Conservation (phyloP, 1,139 yeast genomes). For the Lodderomyces orthopsilosis region DNA sequence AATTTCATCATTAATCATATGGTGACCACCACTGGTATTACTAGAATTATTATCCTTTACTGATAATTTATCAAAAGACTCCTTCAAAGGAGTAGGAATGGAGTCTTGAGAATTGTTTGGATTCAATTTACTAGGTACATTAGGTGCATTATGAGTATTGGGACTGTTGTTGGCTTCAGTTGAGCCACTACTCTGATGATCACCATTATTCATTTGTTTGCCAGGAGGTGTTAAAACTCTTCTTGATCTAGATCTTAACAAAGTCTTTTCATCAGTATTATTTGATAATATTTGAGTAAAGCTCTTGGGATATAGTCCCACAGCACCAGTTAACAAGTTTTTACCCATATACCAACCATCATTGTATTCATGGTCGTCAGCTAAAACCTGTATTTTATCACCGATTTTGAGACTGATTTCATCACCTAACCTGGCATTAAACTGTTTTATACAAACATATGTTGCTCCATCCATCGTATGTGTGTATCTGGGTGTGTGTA, state of each 20-base stretch:
- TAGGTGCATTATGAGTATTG: constrained; percentile 5
- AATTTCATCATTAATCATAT: constrained; percentile 50
- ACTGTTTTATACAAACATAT: constrained; percentile 73
- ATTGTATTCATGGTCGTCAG: constrained; percentile 88
- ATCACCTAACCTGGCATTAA: constrained; percentile 83
- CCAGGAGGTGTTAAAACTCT: constrained; percentile 33
- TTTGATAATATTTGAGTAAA: constrained; percentile 56
- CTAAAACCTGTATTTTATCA: constrained; percentile 82
- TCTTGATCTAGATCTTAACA: constrained; percentile 61
- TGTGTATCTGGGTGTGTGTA: neutral
- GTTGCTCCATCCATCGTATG: constrained; percentile 16
- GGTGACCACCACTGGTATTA: neutral
- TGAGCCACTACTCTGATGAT: neutral
- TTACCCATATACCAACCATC: constrained; percentile 98
- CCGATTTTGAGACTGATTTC: constrained; percentile 80
- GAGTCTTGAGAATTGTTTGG: constrained; percentile 5
- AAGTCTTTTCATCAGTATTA: constrained; percentile 15
- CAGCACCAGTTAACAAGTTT: constrained; percentile 64
- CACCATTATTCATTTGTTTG: constrained; percentile 2
- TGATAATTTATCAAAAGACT: constrained; percentile 7
- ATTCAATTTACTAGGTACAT: constrained; percentile 7
- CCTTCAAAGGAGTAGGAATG: neutral
- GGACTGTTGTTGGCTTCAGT: neutral
- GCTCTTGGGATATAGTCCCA: constrained; percentile 87
- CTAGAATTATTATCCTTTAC: constrained; percentile 2